phyloP scores from a whole-genome alignment of 1,284 basidiomycete species.

The Retiboletus flavoniger region DNA sequence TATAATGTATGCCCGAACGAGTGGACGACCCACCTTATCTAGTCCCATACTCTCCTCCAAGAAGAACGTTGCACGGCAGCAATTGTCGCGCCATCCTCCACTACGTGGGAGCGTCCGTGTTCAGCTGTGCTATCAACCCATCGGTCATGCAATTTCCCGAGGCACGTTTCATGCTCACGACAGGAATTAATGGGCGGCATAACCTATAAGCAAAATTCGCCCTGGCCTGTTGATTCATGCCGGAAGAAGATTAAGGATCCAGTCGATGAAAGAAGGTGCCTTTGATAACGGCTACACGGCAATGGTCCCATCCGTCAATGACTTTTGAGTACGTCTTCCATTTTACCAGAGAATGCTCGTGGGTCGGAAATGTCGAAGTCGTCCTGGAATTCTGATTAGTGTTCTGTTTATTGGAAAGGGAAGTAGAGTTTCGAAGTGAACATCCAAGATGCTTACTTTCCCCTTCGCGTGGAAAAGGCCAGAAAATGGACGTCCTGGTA shows the following conservation, averaged over 20 bases:
- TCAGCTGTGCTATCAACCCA: slow-evolving; percentile 20
- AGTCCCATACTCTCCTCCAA: slow-evolving; percentile 24
- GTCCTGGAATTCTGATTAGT: slow-evolving; percentile 4
- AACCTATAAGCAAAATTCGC: slow-evolving; percentile 25
- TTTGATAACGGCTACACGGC: slow-evolving; percentile 23
- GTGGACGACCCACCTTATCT: slow-evolving; percentile 18
- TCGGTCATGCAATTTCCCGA: background rate
- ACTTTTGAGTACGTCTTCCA: slow-evolving; percentile 19
- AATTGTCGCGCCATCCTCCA: slow-evolving; percentile 29
- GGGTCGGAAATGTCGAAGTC: slow-evolving; percentile 23
- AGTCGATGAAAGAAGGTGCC: slow-evolving; percentile 17
- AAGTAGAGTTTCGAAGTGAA: slow-evolving; percentile 14
- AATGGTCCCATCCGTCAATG: slow-evolving; percentile 24
- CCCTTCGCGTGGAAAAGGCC: slow-evolving; percentile 11
- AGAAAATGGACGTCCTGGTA: slow-evolving; percentile 19
- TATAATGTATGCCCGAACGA: background rate
- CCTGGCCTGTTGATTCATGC: slow-evolving; percentile 26
- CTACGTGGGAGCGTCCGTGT: slow-evolving; percentile 28
- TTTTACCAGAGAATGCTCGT: slow-evolving; percentile 20
- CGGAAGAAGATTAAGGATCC: slow-evolving; percentile 30
- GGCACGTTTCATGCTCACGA: slow-evolving; percentile 12
- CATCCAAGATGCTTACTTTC: slow-evolving; percentile 20
- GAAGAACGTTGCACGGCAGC: slow-evolving; percentile 18
- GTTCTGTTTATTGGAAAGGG: background rate
- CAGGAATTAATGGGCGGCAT: slow-evolving; percentile 28